A percentile compares a stretch with the other conserved stretches of the same genome.
phyloP scores from a whole-genome alignment of 805 yeast genomes.

The Novakomyces olei region DNA sequence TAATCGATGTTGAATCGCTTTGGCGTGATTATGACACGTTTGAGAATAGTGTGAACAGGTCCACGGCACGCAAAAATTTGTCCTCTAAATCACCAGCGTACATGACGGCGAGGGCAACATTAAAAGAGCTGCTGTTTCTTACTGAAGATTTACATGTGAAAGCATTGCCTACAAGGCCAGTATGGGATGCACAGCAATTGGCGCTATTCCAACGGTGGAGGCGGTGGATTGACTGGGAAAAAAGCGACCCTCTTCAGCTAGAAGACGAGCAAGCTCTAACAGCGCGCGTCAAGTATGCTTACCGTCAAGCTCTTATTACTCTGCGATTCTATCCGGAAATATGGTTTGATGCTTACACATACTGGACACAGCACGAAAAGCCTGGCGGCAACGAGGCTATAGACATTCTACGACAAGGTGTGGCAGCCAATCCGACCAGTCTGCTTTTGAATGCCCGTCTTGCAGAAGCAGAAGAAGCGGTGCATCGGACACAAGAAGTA shows the following conservation, averaged over 20 bases:
- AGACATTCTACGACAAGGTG: conserved; percentile 31
- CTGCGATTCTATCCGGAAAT: conserved; percentile 46
- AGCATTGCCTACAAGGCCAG: conserved; percentile 9
- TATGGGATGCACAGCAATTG: conserved; percentile 12
- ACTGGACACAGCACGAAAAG: conserved; percentile 15
- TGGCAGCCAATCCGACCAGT: conserved; percentile 46
- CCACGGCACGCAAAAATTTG: conserved; percentile 65
- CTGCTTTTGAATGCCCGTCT: conserved; percentile 41
- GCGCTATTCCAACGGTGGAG: conserved; percentile 37
- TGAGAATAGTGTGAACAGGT: conserved; percentile 53
- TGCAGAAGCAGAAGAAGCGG: conserved; percentile 48
- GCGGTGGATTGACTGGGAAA: conserved; percentile 64
- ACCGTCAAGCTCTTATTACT: conserved; percentile 37
- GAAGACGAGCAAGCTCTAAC: conserved; percentile 21
- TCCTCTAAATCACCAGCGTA: conserved; percentile 65
- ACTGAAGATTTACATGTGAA: conserved; percentile 26
- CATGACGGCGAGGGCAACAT: conserved; percentile 66
- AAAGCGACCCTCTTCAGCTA: conserved; percentile 41
- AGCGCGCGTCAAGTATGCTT: conserved; percentile 47
- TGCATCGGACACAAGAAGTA: conserved; percentile 28
- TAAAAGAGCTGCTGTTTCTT: conserved; percentile 43
- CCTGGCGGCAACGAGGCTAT: too few species aligned
- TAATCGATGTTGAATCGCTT: conserved; percentile 45
- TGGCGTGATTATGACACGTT: conserved; percentile 70
- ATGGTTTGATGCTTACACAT: conserved; percentile 36